phyloP scores from a whole-genome alignment of 2,329 filamentous ascomycete genomes.

The Ceratocystis papillata region DNA sequence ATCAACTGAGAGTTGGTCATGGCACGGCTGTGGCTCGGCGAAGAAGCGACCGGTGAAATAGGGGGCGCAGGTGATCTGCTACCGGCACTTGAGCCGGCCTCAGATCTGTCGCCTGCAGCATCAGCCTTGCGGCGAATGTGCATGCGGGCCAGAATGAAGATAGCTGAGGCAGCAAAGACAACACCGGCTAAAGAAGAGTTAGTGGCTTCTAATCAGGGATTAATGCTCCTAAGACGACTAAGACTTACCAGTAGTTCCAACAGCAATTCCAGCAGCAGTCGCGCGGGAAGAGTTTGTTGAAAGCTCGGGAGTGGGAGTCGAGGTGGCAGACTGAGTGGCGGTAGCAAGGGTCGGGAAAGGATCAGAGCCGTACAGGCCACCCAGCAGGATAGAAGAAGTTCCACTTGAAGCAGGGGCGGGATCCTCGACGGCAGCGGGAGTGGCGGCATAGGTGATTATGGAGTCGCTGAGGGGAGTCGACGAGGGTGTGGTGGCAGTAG shows the following conservation, averaged over 20 bases:
- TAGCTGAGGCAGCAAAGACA: constrained; percentile 21
- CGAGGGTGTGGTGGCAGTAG: background rate
- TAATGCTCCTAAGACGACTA: background rate
- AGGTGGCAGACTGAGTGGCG: background rate
- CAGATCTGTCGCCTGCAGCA: background rate
- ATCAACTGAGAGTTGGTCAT: constrained; percentile 23
- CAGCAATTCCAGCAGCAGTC: constrained; percentile 21
- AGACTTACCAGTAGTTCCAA: constrained; percentile 23
- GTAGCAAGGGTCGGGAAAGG: background rate
- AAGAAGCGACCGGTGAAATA: constrained; percentile 14
- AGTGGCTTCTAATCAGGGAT: background rate
- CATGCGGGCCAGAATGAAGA: constrained; percentile 21
- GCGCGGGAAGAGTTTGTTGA: constrained; percentile 12
- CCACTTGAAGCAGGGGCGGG: background rate
- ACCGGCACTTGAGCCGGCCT: background rate
- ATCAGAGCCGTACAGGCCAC: background rate
- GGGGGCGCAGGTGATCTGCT: constrained; percentile 3
- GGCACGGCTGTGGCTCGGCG: constrained; percentile 6
- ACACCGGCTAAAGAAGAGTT: constrained; percentile 19
- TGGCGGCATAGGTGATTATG: constrained; percentile 14
- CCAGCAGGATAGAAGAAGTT: background rate
- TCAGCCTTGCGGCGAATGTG: constrained; percentile 17
- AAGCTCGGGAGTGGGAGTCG: background rate
- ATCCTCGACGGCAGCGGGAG: background rate
- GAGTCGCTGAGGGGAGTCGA: constrained; percentile 18